Percentiles rank a stretch among this genome's conserved stretches.
Conservation (phyloP, 164 flowering plant species). For the Paratinospora sagittata region DNA sequence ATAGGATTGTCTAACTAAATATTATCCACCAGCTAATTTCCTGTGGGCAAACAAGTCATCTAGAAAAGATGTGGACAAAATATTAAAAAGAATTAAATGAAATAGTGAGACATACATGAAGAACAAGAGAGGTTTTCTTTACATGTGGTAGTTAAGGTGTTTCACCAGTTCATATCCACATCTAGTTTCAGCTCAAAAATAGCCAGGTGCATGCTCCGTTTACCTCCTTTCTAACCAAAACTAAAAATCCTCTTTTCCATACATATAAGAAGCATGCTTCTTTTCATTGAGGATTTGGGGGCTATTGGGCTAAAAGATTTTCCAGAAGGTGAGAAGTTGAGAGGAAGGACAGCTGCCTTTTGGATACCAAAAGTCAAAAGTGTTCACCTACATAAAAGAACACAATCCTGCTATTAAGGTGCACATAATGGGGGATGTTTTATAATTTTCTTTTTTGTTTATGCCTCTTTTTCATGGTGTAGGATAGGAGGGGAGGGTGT, state of each 20-base stretch:
- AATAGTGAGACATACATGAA: not conserved
- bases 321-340: not conserved
- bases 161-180: too few species aligned
- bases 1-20: not conserved
- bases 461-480: not conserved
- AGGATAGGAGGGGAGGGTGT: not conserved
- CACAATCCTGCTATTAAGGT: too few species aligned
- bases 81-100: not conserved
- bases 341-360: not conserved
- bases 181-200: not conserved
- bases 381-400: too few species aligned
- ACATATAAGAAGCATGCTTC: not conserved
- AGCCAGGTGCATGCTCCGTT: not conserved
- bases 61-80: not conserved
- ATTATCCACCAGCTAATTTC: not conserved
- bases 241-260: not conserved
- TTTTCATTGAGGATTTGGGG: not conserved
- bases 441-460: too few species aligned
- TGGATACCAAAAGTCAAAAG: too few species aligned
- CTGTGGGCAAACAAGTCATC: not conserved
- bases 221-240: not conserved
- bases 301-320: not conserved
- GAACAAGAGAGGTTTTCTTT: not conserved
- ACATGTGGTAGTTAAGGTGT: not conserved
- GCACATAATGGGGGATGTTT: too few species aligned